A percentile compares a stretch with the other conserved stretches of the same genome.
Evolutionary conservation across 345 rosid genomes (phyloP).

Genomic region (Gossypium ekmanianum): DNA sequence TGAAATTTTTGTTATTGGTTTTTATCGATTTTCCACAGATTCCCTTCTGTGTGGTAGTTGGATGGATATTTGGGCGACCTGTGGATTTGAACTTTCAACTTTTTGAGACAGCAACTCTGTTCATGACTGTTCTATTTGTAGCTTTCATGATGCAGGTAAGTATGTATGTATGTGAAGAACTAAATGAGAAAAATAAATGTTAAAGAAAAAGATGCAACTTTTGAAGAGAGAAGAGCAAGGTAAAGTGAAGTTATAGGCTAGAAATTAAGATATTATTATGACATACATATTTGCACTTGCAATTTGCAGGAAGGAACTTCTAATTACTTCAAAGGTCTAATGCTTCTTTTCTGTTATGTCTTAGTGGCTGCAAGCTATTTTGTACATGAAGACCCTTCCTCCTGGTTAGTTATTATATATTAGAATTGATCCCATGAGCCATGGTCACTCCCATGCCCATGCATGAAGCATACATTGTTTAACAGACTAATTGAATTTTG

Average conservation of each 20-base stretch:
- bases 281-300: not conserved
- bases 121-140: conserved; percentile 70
- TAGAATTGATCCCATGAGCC: not conserved
- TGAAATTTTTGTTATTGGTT: not conserved
- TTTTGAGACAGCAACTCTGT: conserved; percentile 81
- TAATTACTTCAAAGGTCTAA: conserved; percentile 71
- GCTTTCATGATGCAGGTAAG: conserved; percentile 84
- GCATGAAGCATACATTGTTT: not conserved
- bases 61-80: conserved; percentile 72
- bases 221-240: too few species aligned
- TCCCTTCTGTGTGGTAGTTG: conserved; percentile 74
- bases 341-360: conserved; percentile 69
- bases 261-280: not conserved
- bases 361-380: conserved; percentile 77
- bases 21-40: conserved; percentile 38
- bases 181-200: not conserved
- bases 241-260: not conserved
- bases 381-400: conserved; percentile 51
- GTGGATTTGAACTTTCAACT: conserved; percentile 87
- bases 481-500: not conserved
- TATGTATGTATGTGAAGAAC: not conserved
- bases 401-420: conserved; percentile 16
- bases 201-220: not conserved
- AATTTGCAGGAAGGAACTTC: conserved; percentile 67
- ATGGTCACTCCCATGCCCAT: not conserved